Conservation (phyloP, 2,329 filamentous ascomycete genomes). For the Fusarium paranaense region DNA sequence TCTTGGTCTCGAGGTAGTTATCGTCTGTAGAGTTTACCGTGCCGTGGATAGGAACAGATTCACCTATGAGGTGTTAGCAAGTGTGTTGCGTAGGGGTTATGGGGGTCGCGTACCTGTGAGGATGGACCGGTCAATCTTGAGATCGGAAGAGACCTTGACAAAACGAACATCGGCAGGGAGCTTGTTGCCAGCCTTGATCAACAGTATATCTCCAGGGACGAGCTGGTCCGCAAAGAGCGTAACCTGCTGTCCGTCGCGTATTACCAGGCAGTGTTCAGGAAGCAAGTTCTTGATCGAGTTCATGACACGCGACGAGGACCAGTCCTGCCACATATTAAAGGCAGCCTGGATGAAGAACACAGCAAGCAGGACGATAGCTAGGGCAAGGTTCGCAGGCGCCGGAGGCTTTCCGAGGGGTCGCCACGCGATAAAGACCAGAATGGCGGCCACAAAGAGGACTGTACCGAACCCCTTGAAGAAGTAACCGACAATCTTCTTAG, state of each 20-base stretch:
- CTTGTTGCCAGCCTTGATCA: constrained; percentile 78
- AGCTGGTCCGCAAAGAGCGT: constrained; percentile 68
- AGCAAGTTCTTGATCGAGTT: constrained; percentile 83
- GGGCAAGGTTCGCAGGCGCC: constrained; percentile 74
- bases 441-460: constrained; percentile 74
- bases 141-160: constrained; percentile 74
- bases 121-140: constrained; percentile 79
- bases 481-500: constrained; percentile 69
- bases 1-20: constrained; percentile 82
- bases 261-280: constrained; percentile 76
- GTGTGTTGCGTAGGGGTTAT: background rate
- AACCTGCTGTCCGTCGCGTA: constrained; percentile 67
- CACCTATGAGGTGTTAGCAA: constrained; percentile 55
- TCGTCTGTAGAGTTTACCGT: constrained; percentile 74
- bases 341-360: constrained; percentile 77
- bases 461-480: constrained; percentile 83
- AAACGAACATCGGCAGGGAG: constrained; percentile 80
- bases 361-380: constrained; percentile 77
- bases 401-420: constrained; percentile 79
- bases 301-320: constrained; percentile 82
- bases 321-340: constrained; percentile 80
- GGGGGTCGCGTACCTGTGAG: constrained; percentile 56
- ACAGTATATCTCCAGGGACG: constrained; percentile 78
- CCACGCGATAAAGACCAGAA: constrained; percentile 83
- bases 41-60: constrained; percentile 73